Base-by-base conservation (phyloP, 176 grass and related monocot genomes). In the Hordeum marinum region DNA sequence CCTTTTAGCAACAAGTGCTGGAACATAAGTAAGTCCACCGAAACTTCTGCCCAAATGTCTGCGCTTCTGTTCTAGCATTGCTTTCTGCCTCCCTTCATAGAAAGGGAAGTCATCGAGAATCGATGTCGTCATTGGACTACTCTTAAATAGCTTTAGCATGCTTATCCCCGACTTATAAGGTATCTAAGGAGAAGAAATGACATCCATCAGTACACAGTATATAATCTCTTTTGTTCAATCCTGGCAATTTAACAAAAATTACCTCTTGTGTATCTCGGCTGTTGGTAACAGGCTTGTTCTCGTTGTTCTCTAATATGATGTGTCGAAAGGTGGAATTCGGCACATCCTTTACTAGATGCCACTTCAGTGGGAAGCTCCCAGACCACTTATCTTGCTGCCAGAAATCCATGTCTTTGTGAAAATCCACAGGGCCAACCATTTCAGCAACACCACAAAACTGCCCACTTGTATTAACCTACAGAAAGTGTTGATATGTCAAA, bases 301-400 rank as follows among this genome's bases (percentile, higher is more conserved):
- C 92, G 31, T 94, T 94, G 72, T 94, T 94, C 81, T 92, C 90
- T 67, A 95, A 58, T 50, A 89, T 80, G 25, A 92, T 95, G 82
- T 92, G 93, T 26, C 93, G 67, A 82, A 95, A 85, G 63, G 75
- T 86, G 31, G 90, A 80, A 76, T 95, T 95, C 4, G 88, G 48
- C 9, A 92, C 90, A 85, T 95, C 93, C 87, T 95, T 95, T 85
- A 95, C 76, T 31, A 95, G 89, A 85, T 88, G 93, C 93, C 93
- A 95, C 63, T 92, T 95, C n/a, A 92, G 85, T 6, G 79, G 90
- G 55, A 95, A 92, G 75, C 90, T 92, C 29, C 93, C 93, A 60
- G 90, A 88, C 93, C 93, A 95, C 79, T 95, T 95, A 87, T 95
- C 88, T 70, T 95, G 93, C 87, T 95, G 93, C 93, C 93, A 95